Conservation (phyloP, 2,329 filamentous ascomycete genomes). For the Fusarium marasasianum region DNA sequence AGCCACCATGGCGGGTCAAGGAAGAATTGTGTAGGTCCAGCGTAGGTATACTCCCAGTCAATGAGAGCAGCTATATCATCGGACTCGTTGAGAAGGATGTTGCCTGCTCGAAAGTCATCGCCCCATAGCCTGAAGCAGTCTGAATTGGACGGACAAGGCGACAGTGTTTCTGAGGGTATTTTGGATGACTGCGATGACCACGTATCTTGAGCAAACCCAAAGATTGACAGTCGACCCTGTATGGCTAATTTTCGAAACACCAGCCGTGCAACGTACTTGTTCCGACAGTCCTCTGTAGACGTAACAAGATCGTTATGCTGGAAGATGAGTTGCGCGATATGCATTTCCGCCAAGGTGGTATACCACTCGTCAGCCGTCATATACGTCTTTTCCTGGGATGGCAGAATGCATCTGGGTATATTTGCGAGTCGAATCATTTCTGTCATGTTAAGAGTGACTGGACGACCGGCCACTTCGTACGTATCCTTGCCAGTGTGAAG, state of each 20-base stretch:
- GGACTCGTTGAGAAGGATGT: not conserved
- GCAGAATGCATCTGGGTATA: conserved; percentile 28
- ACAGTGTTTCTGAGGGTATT: not conserved
- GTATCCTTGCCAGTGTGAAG: conserved; percentile 35
- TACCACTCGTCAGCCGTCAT: conserved; percentile 44
- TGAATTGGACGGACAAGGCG: conserved; percentile 33
- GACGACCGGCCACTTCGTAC: conserved; percentile 25
- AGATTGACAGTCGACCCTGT: conserved; percentile 35
- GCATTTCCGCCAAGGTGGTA: conserved; percentile 50
- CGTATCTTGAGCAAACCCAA: conserved; percentile 38
- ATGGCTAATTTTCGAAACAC: conserved; percentile 50
- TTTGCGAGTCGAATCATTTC: conserved; percentile 46
- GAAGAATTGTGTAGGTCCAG: not conserved
- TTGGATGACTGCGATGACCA: not conserved
- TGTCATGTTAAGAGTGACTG: conserved; percentile 50
- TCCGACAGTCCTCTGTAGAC: conserved; percentile 51
- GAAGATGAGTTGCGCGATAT: conserved; percentile 52
- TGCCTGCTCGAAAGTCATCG: conserved; percentile 47
- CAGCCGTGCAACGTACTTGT: conserved; percentile 54
- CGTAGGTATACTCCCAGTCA: not conserved
- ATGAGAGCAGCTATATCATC: not conserved
- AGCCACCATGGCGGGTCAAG: not conserved
- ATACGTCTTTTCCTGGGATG: not conserved
- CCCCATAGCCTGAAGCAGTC: conserved; percentile 43
- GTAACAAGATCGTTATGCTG: conserved; percentile 52